Evolutionary conservation across 1,284 basidiomycete species (phyloP).

Genomic region (Ceratobasidium sp.): DNA sequence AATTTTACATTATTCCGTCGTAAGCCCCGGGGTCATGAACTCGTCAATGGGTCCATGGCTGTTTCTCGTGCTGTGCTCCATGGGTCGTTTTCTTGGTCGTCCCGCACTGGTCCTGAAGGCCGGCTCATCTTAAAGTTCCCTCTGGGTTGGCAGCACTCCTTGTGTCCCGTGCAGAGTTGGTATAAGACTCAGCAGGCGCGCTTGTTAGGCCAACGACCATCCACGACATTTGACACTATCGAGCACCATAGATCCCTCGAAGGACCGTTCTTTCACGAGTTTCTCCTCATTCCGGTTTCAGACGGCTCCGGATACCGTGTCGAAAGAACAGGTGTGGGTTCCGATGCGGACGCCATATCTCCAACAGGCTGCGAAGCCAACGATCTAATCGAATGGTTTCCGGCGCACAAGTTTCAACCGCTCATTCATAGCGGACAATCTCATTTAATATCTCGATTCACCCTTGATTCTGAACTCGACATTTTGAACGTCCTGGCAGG

Average conservation of each 20-base stretch:
- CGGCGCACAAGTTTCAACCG: not conserved
- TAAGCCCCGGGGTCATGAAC: not conserved
- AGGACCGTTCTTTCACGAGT: constrained; percentile 15
- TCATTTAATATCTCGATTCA: not conserved
- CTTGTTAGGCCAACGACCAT: not conserved
- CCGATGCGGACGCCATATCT: not conserved
- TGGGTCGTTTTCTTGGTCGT: not conserved
- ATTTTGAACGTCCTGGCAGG: constrained; percentile 14
- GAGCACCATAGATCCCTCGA: constrained; percentile 3
- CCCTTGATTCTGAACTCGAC: not conserved
- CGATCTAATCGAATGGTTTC: constrained; percentile 14
- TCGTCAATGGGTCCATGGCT: not conserved
- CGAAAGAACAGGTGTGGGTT: constrained; percentile 13
- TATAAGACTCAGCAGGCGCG: not conserved
- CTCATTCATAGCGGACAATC: too few species aligned
- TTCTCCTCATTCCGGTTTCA: not conserved
- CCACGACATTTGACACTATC: not conserved
- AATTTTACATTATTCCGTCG: too few species aligned
- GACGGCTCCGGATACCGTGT: constrained; percentile 10
- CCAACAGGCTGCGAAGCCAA: not conserved
- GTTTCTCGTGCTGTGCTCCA: not conserved
- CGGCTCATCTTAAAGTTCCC: constrained; percentile 1
- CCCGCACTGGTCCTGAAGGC: not conserved
- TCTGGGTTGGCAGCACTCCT: not conserved
- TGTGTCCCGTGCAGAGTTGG: constrained; percentile 23